Percentiles rank a stretch among this genome's conserved stretches.
Evolutionary conservation across 805 yeast species (phyloP).

Genomic region (Torulaspora franciscae): DNA sequence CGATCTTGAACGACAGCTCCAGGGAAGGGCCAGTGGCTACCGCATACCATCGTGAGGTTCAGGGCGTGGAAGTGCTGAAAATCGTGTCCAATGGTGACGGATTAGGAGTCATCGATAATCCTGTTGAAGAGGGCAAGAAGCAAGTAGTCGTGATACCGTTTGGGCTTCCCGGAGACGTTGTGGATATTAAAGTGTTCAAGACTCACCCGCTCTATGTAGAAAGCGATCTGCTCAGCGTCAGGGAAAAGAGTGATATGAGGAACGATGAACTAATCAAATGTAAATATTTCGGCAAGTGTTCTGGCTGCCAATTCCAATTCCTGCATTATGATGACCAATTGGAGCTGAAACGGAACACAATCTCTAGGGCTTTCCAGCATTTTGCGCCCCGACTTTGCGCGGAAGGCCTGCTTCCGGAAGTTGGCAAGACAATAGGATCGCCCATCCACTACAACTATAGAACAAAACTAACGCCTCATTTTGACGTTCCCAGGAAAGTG

Average conservation of each 20-base stretch:
- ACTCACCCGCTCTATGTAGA: slow-evolving; percentile 73
- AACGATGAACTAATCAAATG: slow-evolving; percentile 56
- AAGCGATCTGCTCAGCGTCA: slow-evolving; percentile 60
- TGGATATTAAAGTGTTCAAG: slow-evolving; percentile 64
- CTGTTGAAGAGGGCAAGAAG: slow-evolving; percentile 40
- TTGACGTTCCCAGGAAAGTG: slow-evolving; percentile 61
- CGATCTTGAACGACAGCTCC: slow-evolving; percentile 53
- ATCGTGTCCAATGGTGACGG: slow-evolving; percentile 86
- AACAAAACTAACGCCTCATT: slow-evolving; percentile 95
- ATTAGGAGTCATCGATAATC: slow-evolving; percentile 61
- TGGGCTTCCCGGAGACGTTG: slow-evolving; percentile 81
- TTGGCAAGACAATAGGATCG: slow-evolving; percentile 63
- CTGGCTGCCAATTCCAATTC: slow-evolving; percentile 92
- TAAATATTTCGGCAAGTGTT: slow-evolving; percentile 83
- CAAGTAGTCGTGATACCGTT: slow-evolving; percentile 81
- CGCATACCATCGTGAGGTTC: slow-evolving; percentile 54
- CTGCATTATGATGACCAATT: slow-evolving; percentile 70
- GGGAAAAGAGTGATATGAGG: slow-evolving; percentile 43
- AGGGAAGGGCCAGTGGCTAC: slow-evolving; percentile 35
- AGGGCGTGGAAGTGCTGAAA: slow-evolving; percentile 51
- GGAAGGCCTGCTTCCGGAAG: slow-evolving; percentile 48
- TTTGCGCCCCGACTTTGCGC: slow-evolving; percentile 57
- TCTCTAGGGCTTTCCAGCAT: slow-evolving; percentile 73
- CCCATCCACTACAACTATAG: slow-evolving; percentile 76
- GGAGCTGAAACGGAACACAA: slow-evolving; percentile 63